phyloP scores from a whole-genome alignment of 345 rosid species.

The Brassica rapa region DNA sequence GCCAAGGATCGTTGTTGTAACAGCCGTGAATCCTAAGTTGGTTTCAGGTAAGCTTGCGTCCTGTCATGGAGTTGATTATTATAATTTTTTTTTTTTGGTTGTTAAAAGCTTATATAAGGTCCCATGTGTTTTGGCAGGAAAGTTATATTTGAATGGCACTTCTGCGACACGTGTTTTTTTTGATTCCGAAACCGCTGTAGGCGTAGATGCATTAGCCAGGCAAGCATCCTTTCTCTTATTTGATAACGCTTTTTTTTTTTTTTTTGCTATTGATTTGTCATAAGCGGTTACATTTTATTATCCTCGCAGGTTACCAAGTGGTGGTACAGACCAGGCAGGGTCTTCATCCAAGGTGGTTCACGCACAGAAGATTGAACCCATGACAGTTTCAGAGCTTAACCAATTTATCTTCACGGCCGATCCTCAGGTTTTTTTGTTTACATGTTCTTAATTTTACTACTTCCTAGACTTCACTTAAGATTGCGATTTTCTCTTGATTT shows the following conservation, averaged over 20 bases:
- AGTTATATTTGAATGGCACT: neutral
- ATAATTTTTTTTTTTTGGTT: too few relatives aligned
- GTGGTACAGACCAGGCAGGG: neutral
- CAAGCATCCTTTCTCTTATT: neutral
- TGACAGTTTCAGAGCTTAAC: neutral
- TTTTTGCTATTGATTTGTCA: too few relatives aligned
- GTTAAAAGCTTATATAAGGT: too few relatives aligned
- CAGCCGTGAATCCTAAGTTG: neutral
- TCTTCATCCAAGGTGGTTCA: neutral
- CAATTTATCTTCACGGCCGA: neutral
- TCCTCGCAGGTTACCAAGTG: neutral
- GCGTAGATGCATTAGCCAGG: neutral
- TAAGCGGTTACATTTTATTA: too few relatives aligned
- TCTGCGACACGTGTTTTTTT: neutral
- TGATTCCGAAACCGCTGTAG: neutral
- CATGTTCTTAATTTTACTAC: too few relatives aligned
- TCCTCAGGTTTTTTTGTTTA: neutral
- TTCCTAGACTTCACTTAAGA: too few relatives aligned
- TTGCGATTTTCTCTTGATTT: too few relatives aligned
- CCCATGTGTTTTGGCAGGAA: neutral
- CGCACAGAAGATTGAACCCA: neutral
- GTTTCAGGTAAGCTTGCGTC: neutral
- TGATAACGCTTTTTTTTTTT: too few relatives aligned
- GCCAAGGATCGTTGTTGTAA: neutral
- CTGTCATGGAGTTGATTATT: too few relatives aligned